Evolutionary conservation across 2,329 filamentous ascomycete genomes (phyloP).

Genomic region (Dactylellina drechsleri): DNA sequence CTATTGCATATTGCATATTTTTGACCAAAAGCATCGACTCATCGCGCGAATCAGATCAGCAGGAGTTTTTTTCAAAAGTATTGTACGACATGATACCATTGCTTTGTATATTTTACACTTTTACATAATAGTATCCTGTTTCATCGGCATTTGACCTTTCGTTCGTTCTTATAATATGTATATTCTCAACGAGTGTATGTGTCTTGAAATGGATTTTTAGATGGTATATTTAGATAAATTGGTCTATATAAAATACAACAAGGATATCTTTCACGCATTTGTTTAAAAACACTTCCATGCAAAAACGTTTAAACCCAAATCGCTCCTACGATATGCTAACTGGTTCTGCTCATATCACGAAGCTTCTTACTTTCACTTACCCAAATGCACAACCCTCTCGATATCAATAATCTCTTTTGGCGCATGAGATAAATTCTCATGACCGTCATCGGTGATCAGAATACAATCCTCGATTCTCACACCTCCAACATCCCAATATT

Average conservation of each 20-base stretch:
- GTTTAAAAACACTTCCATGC: too few relatives aligned
- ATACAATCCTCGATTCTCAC: conserved; percentile 94
- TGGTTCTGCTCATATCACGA: too few relatives aligned
- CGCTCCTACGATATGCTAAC: too few relatives aligned
- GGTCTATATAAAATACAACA: too few relatives aligned
- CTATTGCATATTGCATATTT: conserved; percentile 2
- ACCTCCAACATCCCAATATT: conserved; percentile 82
- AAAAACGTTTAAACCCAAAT: too few relatives aligned
- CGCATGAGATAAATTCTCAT: conserved; percentile 83
- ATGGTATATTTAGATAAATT: too few relatives aligned
- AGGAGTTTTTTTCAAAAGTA: neutral
- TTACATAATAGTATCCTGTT: neutral
- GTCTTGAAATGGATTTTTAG: too few relatives aligned
- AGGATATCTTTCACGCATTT: too few relatives aligned
- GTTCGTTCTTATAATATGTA: too few relatives aligned
- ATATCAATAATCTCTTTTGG: conserved; percentile 69
- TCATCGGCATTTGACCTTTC: too few relatives aligned
- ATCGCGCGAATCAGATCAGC: too few relatives aligned
- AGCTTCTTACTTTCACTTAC: neutral
- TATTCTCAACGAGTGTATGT: too few relatives aligned
- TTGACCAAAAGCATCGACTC: neutral
- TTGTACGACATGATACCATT: conserved; percentile 9
- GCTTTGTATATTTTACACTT: conserved; percentile 10
- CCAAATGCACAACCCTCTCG: conserved; percentile 17
- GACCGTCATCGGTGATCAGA: conserved; percentile 78